Conservation (phyloP, 306 rosid species). For the Gynostemma pentaphyllum region DNA sequence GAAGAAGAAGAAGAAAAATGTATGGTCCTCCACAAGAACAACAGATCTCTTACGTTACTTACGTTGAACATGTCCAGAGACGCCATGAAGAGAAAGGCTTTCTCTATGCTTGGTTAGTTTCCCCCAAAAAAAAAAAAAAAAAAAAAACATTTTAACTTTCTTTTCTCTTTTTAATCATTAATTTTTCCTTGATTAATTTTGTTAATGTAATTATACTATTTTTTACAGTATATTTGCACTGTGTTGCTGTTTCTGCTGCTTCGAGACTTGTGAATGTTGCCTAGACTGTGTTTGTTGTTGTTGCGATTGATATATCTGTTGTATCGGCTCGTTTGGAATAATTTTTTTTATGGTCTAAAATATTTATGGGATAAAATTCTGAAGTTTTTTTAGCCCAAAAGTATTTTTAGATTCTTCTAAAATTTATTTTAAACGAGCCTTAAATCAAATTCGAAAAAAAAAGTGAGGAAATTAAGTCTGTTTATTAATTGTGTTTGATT, state of each 20-base stretch:
- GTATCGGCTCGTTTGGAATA: no score
- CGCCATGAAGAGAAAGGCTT: constrained; percentile 20
- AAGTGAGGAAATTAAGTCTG: no score
- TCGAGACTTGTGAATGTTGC: constrained; percentile 25
- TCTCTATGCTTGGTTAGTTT: constrained; percentile 22
- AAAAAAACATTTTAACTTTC: no score
- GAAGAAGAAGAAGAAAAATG: constrained; percentile 11
- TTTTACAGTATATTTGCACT: constrained; percentile 15
- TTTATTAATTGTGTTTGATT: no score
- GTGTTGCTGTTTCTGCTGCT: constrained; percentile 26
- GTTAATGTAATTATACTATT: background rate
- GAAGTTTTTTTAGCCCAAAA: no score
- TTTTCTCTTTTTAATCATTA: background rate
- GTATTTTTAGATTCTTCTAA: no score
- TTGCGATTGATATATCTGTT: constrained; percentile 18
- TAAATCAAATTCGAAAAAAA: no score
- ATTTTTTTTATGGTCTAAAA: no score
- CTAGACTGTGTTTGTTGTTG: constrained; percentile 18
- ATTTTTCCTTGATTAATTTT: background rate
- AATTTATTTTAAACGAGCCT: no score
- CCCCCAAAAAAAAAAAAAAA: no score
- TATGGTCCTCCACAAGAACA: constrained; percentile 11
- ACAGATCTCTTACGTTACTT: constrained; percentile 1
- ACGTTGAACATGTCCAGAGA: constrained; percentile 11
- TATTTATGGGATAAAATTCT: no score